phyloP scores from a whole-genome alignment of 805 yeast genomes.

The Ogataea nitratoaversa region DNA sequence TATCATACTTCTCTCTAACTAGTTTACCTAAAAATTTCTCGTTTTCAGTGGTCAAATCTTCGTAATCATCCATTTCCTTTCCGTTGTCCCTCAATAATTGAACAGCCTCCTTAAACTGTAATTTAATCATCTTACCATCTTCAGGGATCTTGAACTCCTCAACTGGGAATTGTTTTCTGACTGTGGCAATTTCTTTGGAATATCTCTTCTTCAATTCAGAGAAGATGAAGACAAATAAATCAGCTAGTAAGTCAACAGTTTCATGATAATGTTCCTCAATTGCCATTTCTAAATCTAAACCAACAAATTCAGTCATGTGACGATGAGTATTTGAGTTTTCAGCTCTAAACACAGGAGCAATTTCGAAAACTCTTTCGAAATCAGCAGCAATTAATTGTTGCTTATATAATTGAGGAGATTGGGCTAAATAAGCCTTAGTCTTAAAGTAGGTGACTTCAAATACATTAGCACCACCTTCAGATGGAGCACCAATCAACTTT shows the following conservation, averaged over 20 bases:
- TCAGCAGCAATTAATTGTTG: constrained; percentile 98
- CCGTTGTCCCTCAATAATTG: constrained; percentile 83
- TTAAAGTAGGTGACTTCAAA: constrained; percentile 93
- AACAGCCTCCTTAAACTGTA: constrained; percentile 89
- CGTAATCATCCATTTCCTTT: constrained; percentile 78
- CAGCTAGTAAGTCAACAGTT: constrained; percentile 54
- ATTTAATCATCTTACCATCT: constrained; percentile 88
- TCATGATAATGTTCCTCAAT: constrained; percentile 98
- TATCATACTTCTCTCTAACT: constrained; percentile 89
- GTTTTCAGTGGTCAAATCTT: constrained; percentile 89
- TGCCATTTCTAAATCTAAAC: constrained; percentile 96
- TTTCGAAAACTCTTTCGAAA: constrained; percentile 92
- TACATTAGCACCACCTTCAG: constrained; percentile 98
- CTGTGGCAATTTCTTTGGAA: constrained; percentile 79
- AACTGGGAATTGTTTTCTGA: constrained; percentile 93
- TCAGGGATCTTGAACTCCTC: constrained; percentile 95
- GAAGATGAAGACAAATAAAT: constrained; percentile 83
- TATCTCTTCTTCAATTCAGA: constrained; percentile 75
- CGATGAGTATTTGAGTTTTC: constrained; percentile 99
- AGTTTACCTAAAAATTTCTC: constrained; percentile 90
- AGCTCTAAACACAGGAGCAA: constrained; percentile 98
- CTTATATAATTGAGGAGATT: constrained; percentile 96
- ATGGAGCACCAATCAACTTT: constrained; percentile 88
- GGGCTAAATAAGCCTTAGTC: constrained; percentile 89
- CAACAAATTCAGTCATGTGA: constrained; percentile 98